Conservation (phyloP, 2,329 filamentous ascomycete species). For the Delphinella strobiligena region DNA sequence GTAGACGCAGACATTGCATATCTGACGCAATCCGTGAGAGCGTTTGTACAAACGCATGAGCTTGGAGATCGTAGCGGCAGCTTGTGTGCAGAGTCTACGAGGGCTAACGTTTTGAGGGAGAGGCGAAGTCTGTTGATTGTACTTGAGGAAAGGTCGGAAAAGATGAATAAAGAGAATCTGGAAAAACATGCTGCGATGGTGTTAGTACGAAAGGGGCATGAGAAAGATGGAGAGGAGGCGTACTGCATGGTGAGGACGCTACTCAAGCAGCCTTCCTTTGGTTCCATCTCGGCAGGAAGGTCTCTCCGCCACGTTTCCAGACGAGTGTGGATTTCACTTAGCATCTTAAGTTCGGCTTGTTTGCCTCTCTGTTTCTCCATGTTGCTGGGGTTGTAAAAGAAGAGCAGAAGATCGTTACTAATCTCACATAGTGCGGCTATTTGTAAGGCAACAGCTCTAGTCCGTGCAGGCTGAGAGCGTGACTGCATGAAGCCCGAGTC, state of each 20-base stretch:
- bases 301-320: conserved; percentile 82
- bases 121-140: conserved; percentile 67
- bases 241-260: conserved; percentile 80
- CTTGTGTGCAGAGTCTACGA: conserved; percentile 79
- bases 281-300: conserved; percentile 74
- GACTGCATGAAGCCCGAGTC: conserved; percentile 66
- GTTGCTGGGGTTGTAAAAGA: conserved; percentile 66
- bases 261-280: conserved; percentile 78
- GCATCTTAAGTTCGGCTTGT: conserved; percentile 75
- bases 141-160: conserved; percentile 90
- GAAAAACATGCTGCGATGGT: conserved; percentile 72
- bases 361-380: conserved; percentile 56
- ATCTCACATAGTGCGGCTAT: conserved; percentile 82
- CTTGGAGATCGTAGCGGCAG: conserved; percentile 82
- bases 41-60: conserved; percentile 91
- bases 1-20: conserved; percentile 93
- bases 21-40: conserved; percentile 78
- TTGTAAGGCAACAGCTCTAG: conserved; percentile 68
- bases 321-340: conserved; percentile 81
- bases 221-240: conserved; percentile 28
- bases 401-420: conserved; percentile 75
- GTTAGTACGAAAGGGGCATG: not conserved
- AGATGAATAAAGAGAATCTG: conserved; percentile 91
- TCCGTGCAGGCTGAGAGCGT: conserved; percentile 68
- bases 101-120: conserved; percentile 81